Percentiles rank a stretch among this genome's conserved stretches.
These are phyloP conservation scores for Lyophyllum decastes DNA, from an alignment of 768 basidiomycete species.

Conservation along the genomic window DNA sequence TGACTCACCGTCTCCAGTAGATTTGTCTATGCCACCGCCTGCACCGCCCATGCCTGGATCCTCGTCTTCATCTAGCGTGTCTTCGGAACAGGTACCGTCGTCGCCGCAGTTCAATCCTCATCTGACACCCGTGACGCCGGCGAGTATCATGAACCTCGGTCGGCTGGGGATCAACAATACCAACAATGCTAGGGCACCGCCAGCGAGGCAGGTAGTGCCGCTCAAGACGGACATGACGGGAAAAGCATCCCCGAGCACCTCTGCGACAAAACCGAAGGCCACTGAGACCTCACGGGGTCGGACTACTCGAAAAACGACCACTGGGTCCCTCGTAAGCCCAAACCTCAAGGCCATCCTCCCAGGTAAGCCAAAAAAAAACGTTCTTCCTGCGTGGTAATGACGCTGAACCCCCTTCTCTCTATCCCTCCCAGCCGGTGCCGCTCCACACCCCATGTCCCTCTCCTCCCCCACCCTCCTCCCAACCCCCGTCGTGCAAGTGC, in stretches of 20 bases:
- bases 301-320: conserved; percentile 27
- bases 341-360: conserved; percentile 75
- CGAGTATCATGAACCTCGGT: conserved; percentile 90
- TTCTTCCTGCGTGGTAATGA: no score
- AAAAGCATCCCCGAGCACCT: conserved; percentile 24
- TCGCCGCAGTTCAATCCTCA: conserved; percentile 26
- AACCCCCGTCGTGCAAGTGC: conserved; percentile 38
- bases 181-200: conserved; percentile 33
- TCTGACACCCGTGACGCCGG: conserved; percentile 83
- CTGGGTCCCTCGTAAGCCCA: conserved; percentile 44
- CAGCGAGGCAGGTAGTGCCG: conserved; percentile 18
- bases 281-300: conserved; percentile 18
- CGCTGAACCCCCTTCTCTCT: no score
- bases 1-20: conserved; percentile 86
- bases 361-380: no score
- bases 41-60: conserved; percentile 41
- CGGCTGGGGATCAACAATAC: conserved; percentile 52
- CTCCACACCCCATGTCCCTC: conserved; percentile 15
- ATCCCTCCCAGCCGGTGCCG: conserved; percentile 26
- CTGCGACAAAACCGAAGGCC: conserved; percentile 26
- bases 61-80: conserved; percentile 12
- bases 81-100: conserved; percentile 10
- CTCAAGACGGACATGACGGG: conserved; percentile 18
- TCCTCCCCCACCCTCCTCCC: conserved; percentile 7
- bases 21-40: conserved; percentile 87